Conservation (phyloP, 225 moss, liverwort and hornwort species). For the Sphagnum contortum region DNA sequence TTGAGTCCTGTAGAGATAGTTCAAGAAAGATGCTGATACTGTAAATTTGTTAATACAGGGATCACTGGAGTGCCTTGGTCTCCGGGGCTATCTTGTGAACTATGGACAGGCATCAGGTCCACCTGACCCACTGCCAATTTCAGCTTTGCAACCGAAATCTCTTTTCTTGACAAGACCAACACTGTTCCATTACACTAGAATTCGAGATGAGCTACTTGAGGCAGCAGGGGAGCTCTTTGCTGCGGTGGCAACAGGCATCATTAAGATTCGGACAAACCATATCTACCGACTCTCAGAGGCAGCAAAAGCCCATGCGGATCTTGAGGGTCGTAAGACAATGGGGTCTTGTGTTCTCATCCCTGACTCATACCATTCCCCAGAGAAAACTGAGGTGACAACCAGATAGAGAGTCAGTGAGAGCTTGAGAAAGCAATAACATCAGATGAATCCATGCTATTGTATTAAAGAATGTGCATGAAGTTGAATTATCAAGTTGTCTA, state of each 20-base stretch:
- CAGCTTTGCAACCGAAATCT: conserved; percentile 31
- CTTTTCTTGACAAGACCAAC: conserved; percentile 44
- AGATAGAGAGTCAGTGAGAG: too few species aligned
- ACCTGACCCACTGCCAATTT: conserved; percentile 26
- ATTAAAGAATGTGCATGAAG: too few species aligned
- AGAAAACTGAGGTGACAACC: too few species aligned
- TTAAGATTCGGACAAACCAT: conserved; percentile 60
- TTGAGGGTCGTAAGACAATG: conserved; percentile 66
- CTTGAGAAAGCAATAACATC: too few species aligned
- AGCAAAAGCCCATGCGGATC: conserved; percentile 54
- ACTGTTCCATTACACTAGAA: conserved; percentile 34
- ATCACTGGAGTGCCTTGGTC: conserved; percentile 49
- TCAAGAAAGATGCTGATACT: too few species aligned
- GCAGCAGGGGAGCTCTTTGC: conserved; percentile 50
- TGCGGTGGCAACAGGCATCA: conserved; percentile 35
- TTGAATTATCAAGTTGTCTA: too few species aligned
- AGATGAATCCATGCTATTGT: too few species aligned
- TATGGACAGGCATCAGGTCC: conserved; percentile 72
- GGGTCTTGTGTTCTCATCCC: conserved; percentile 68
- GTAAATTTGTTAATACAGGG: conserved; percentile 22
- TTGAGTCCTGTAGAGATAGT: too few species aligned
- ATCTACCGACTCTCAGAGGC: conserved; percentile 48
- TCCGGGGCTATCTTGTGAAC: conserved; percentile 45
- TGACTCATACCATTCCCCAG: not conserved
- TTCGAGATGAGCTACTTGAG: conserved; percentile 47